A percentile compares a stretch with the other conserved stretches of the same genome.
Evolutionary conservation across 352 stramenopile species (phyloP).

Genomic region (Phytopythium vexans): DNA sequence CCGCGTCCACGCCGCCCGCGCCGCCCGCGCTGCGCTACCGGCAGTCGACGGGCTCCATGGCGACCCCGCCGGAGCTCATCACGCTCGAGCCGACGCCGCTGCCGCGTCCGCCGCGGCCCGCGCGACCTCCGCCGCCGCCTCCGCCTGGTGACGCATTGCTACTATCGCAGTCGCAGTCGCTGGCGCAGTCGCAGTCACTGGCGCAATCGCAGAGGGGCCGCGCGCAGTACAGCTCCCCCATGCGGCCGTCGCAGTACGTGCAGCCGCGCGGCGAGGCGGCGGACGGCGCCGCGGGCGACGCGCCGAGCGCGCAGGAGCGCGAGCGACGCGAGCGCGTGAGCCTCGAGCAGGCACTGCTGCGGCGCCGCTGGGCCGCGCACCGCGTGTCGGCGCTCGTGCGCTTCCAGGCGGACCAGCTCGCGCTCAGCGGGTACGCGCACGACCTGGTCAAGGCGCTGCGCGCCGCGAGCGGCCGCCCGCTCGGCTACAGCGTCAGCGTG

Average conservation of each 20-base stretch:
- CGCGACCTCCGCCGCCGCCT: conserved; percentile 2
- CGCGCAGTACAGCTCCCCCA: conserved; percentile 28
- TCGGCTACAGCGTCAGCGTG: conserved; percentile 66
- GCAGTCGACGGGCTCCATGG: conserved; percentile 1
- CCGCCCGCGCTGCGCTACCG: background rate
- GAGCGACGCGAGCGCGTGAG: conserved; percentile 26
- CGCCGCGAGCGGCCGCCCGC: conserved; percentile 42
- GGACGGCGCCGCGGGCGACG: background rate
- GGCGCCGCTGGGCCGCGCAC: conserved; percentile 52
- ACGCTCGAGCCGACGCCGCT: conserved; percentile 5
- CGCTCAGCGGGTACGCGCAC: conserved; percentile 50
- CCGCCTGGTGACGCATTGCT: background rate
- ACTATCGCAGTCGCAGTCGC: background rate
- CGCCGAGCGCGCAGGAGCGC: background rate
- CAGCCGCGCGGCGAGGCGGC: conserved; percentile 9
- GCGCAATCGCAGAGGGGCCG: conserved; percentile 29
- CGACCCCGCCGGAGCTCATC: conserved; percentile 3
- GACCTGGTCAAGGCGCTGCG: conserved; percentile 66
- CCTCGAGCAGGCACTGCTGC: conserved; percentile 54
- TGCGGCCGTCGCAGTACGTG: conserved; percentile 35
- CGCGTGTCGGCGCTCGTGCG: conserved; percentile 63
- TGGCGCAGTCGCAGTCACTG: conserved; percentile 18
- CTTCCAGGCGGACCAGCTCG: conserved; percentile 31
- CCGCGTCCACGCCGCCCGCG: background rate
- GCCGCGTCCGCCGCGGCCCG: conserved; percentile 1